These are phyloP conservation scores for Calonectria hongkongensis DNA, from an alignment of 2,329 filamentous ascomycete genomes.

Conservation along the genomic window DNA sequence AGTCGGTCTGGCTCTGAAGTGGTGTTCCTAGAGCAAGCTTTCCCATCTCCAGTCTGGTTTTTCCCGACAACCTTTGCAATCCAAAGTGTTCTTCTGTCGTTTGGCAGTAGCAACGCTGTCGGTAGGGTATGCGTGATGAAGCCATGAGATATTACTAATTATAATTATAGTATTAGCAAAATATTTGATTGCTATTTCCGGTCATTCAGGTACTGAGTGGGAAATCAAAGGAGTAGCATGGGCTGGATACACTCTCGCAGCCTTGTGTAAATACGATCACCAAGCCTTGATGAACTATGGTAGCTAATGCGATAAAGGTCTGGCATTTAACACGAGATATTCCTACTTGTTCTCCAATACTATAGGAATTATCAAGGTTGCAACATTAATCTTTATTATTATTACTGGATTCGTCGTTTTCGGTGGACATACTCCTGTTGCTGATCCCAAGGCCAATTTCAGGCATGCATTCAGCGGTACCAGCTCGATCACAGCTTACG, in stretches of 20 bases:
- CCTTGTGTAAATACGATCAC: background rate
- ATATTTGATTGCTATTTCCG: slow-evolving; percentile 27
- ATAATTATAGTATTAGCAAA: slow-evolving; percentile 5
- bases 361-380: background rate
- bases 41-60: slow-evolving; percentile 27
- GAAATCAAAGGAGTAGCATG: slow-evolving; percentile 26
- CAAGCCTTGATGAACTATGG: no score
- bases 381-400: background rate
- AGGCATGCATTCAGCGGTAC: slow-evolving; percentile 16
- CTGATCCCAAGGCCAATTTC: slow-evolving; percentile 28
- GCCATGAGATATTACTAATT: background rate
- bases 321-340: slow-evolving; percentile 16
- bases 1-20: slow-evolving; percentile 34
- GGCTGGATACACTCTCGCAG: slow-evolving; percentile 28
- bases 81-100: slow-evolving; percentile 29
- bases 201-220: slow-evolving; percentile 26
- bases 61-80: slow-evolving; percentile 32
- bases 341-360: background rate
- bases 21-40: slow-evolving; percentile 32
- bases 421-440: background rate
- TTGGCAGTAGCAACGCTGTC: slow-evolving; percentile 28
- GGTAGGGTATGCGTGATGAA: background rate
- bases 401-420: background rate
- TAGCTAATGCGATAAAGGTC: slow-evolving; percentile 11
- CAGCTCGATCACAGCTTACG: slow-evolving; percentile 20